Evolutionary conservation across 192 early-diverging fungal species (phyloP), one percentile per base, ranked within the genome.

Genomic region (Pilobolus umbonatus): DNA sequence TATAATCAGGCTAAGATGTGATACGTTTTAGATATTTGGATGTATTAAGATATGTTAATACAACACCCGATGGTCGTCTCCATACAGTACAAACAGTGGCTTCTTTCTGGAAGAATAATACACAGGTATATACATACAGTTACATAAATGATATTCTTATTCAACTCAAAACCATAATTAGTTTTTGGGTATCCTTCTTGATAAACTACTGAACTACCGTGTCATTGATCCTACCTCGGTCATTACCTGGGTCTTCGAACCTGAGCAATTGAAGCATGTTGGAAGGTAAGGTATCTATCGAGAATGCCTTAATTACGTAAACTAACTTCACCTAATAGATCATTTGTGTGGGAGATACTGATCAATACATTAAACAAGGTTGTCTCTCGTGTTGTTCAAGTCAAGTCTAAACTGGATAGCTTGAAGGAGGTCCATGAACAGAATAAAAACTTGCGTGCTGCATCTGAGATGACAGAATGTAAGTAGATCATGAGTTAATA

Each of bases 201-300:
- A 93, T 72, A 98, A 98, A 69, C 77, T 99, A 57, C 74, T 96
- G 55, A 94, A 95, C 71, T 99, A 99, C 74, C 85, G 93, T 29
- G 85, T 99, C 3, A 78, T 97, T 35, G 92, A 94, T 54, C 88
- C 93, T 14, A 74, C 73, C 43, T 81, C 85, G 11, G 88, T 97
- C 29, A 72, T 96, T 43, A 72, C 81, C 29, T 89, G 91, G 89
- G 71, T 91, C 25, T 85, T 96, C 70, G 80, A 80, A 46, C 52
- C 67, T 5, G 73, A 77, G 24, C 72, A 75, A 24, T 66, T 65
- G 60, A 61, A 64, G 55, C 72, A 69, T 53, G 49, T 79, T 67
- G 35, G 65, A 50, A 61, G 61, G 68, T 72, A 65, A 57, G 26
- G 40, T 47, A 45, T 22, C 25, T 21, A n/a, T 29, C 8, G 29